These are phyloP conservation scores for Phytophthora ramorum DNA, from an alignment of 352 stramenopile species.

Conservation along the genomic window DNA sequence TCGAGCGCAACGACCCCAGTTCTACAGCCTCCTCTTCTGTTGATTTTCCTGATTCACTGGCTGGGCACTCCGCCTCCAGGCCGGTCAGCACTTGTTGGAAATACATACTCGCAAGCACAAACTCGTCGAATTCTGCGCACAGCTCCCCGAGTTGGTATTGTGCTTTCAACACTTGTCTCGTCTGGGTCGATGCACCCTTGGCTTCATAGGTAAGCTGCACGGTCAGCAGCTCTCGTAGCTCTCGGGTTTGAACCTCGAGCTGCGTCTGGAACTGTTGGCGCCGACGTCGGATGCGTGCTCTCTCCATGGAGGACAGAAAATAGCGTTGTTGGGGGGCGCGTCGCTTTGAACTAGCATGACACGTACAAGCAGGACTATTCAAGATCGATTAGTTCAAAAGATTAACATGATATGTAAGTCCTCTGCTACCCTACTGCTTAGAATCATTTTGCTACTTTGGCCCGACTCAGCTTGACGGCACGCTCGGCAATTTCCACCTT, in stretches of 20 bases:
- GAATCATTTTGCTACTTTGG: constrained; percentile 30
- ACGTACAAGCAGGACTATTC: background rate
- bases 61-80: constrained; percentile 5
- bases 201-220: constrained; percentile 9
- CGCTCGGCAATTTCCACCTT: constrained; percentile 95
- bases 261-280: constrained; percentile 45
- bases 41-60: background rate
- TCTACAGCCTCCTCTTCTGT: constrained; percentile 12
- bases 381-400: constrained; percentile 3
- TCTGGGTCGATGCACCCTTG: constrained; percentile 9
- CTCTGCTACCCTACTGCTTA: constrained; percentile 7
- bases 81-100: constrained; percentile 41
- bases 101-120: constrained; percentile 39
- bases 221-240: constrained; percentile 24
- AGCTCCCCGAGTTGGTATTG: constrained; percentile 48
- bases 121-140: constrained; percentile 42
- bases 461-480: constrained; percentile 62
- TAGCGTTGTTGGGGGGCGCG: constrained; percentile 5
- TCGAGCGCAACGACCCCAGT: constrained; percentile 34
- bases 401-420: background rate
- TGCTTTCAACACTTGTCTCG: constrained; percentile 23
- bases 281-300: constrained; percentile 28
- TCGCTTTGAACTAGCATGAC: background rate
- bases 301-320: constrained; percentile 31
- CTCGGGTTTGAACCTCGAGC: constrained; percentile 26